Evolutionary conservation across 257 asterid genomes (phyloP).

Genomic region (Echites panduratus): DNA sequence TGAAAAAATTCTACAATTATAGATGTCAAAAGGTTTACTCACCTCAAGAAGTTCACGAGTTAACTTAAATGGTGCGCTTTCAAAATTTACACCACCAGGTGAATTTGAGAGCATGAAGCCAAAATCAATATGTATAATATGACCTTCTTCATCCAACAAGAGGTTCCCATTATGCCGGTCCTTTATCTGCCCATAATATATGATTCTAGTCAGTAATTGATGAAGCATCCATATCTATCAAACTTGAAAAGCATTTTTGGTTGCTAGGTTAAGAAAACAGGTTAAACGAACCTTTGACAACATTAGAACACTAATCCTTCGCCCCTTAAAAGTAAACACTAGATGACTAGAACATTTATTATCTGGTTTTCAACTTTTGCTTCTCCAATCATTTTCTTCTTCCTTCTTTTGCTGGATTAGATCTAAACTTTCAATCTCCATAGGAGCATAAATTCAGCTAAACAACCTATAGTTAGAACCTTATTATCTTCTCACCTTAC

Average conservation of each 20-base stretch:
- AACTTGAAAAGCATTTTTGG: neutral
- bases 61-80: slow-evolving; percentile 95
- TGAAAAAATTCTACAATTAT: neutral
- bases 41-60: slow-evolving; percentile 99
- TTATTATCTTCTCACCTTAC: neutral
- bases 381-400: neutral
- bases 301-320: neutral
- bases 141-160: slow-evolving; percentile 99
- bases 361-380: neutral
- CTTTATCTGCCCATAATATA: slow-evolving; percentile 35
- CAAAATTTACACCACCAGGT: slow-evolving; percentile 99
- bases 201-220: neutral
- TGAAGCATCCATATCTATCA: neutral
- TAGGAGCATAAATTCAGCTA: neutral
- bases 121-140: slow-evolving; percentile 95
- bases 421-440: neutral
- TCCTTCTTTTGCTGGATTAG: neutral
- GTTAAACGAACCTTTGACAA: neutral
- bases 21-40: neutral
- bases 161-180: slow-evolving; percentile 98
- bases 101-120: slow-evolving; percentile 99
- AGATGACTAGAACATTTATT: neutral
- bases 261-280: neutral
- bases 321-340: neutral
- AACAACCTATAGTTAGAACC: neutral